Evolutionary conservation across 257 asterid genomes (phyloP).

Genomic region (Capsicum baccatum): DNA sequence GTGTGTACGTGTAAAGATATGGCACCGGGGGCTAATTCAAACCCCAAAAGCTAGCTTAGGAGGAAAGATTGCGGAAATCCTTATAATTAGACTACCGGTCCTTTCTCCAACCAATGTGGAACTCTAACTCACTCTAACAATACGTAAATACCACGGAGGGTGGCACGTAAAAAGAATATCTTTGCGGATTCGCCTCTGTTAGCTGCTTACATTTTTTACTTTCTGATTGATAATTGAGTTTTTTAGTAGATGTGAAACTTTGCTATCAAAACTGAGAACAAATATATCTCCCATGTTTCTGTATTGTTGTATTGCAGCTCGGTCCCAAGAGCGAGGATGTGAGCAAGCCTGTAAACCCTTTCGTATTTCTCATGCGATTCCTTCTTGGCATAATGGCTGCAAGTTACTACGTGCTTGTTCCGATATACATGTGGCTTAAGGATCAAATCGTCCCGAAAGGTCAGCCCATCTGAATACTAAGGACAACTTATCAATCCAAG

Average conservation of each 20-base stretch:
- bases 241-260: background rate
- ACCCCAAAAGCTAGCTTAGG: no score
- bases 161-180: background rate
- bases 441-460: slow-evolving; percentile 50
- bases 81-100: no score
- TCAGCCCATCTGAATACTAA: slow-evolving; percentile 39
- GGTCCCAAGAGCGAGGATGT: slow-evolving; percentile 54
- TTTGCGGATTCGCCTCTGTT: background rate
- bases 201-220: background rate
- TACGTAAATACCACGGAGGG: background rate
- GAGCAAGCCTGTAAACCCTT: slow-evolving; percentile 45
- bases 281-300: background rate
- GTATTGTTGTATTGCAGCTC: slow-evolving; percentile 38
- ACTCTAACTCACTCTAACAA: no score
- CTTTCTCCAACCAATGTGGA: no score
- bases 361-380: slow-evolving; percentile 41
- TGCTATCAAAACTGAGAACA: background rate
- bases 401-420: slow-evolving; percentile 46
- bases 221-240: background rate
- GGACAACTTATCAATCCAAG: background rate
- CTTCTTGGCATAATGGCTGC: slow-evolving; percentile 47
- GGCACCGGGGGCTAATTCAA: no score
- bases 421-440: slow-evolving; percentile 55
- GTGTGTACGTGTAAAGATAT: no score
- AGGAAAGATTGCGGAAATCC: no score